Base-by-base conservation (phyloP, 495 filamentous ascomycete genomes). In the Wilcoxina mikolae region DNA sequence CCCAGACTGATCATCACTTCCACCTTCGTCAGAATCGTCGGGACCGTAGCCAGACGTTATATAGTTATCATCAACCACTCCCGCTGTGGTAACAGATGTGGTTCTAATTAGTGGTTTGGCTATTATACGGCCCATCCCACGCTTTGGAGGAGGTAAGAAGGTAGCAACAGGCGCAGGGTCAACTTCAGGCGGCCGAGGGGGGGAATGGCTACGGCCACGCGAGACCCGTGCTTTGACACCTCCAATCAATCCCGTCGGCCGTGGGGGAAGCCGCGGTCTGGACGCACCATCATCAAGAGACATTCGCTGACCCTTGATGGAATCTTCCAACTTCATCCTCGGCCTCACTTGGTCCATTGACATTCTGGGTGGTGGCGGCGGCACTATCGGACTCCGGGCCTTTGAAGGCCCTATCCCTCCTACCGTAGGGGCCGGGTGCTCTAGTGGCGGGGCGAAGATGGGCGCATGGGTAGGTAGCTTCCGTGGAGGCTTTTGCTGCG, bases 21-120 rank as follows among this genome's bases (percentile, higher is more conserved):
- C 48, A 42, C 24, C 29, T 38, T 61, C 66, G 53, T 75, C 68
- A 25, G 68, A 69, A 54, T 69, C 68, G 51, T 66, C 63, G 3
- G 56, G 51, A 42, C 56, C 54, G 54, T 56, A 53, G 56, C 47
- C 56, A 27, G 35, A 54, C 28, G 3, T 25, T 46, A 49, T 11
- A 52, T 52, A 52, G 24, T 5, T 12, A 5, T 26, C 45, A 4
- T 52, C 17, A 17, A 5, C 29, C 18, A 31, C 4, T 31, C 47
- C 47, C 47, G n/a, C 12, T 4, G 20, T 10, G 7, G 39, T 12
- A 5, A 9, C 39, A 4, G 39, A 43, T 12, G 17, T 18, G 17
- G 10, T 31, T 50, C 55, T 35, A 39, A 58, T 39, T 27, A 29
- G 28, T 4, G 20, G 22, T 24, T 51, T 58, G 12, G 43, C 35